A percentile compares a stretch with the other conserved stretches of the same genome.
Evolutionary conservation across 106 monocot species (phyloP).

Genomic region (Acanthochlamys bracteata): DNA sequence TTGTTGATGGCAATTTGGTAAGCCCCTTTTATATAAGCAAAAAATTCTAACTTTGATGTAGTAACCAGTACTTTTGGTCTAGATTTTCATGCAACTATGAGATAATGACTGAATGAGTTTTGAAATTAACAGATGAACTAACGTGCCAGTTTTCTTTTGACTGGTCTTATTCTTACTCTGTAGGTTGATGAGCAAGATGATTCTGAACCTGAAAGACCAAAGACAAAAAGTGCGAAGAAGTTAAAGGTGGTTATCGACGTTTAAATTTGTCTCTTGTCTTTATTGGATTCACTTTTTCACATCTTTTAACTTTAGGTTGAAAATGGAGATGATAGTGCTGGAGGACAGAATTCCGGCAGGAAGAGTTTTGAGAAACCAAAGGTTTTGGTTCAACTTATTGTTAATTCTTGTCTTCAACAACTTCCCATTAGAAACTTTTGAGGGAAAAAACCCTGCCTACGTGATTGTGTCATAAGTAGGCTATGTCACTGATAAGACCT

Average conservation of each 20-base stretch:
- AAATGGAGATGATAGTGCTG: conserved; percentile 11
- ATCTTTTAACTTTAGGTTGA: conserved; percentile 20
- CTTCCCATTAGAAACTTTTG: too few relatives aligned
- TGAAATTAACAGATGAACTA: too few relatives aligned
- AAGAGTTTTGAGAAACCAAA: conserved; percentile 15
- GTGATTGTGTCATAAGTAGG: too few relatives aligned
- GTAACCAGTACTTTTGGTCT: too few relatives aligned
- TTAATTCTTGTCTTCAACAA: too few relatives aligned
- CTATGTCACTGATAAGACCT: too few relatives aligned
- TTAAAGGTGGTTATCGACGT: conserved; percentile 11
- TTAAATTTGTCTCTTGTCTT: not conserved
- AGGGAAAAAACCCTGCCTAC: too few relatives aligned
- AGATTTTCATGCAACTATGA: too few relatives aligned
- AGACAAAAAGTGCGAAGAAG: conserved; percentile 24
- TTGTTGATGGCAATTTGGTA: too few relatives aligned
- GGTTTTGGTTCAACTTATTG: conserved; percentile 8
- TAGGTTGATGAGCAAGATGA: conserved; percentile 13
- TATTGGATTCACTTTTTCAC: not conserved
- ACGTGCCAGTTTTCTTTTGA: not conserved
- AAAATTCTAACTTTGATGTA: too few relatives aligned
- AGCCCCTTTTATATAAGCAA: too few relatives aligned
- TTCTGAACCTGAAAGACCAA: not conserved
- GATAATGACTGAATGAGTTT: too few relatives aligned
- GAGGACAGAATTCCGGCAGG: conserved; percentile 10
- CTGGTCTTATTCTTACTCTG: not conserved